These are phyloP conservation scores for Elsinoe perseae DNA, from an alignment of 2,329 filamentous ascomycete species.

Conservation along the genomic window DNA sequence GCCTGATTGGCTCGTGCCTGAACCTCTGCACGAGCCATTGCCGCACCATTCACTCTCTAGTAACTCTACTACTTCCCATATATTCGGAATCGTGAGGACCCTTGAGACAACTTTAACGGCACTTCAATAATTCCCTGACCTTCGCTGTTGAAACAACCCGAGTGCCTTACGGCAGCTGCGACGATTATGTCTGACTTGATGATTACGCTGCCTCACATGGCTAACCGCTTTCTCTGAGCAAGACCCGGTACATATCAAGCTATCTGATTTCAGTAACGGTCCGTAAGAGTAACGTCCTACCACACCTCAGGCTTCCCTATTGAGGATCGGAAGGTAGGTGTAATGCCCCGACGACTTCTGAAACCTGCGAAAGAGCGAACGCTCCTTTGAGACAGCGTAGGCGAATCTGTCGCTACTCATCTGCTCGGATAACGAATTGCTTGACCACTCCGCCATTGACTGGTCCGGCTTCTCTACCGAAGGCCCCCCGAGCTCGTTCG, in stretches of 20 bases:
- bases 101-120: conserved; percentile 13
- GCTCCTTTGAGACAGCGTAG: not conserved
- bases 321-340: not conserved
- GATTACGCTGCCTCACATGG: not conserved
- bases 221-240: not conserved
- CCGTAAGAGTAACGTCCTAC: not conserved
- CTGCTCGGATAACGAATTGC: not conserved
- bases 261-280: not conserved
- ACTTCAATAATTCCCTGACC: not conserved
- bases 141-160: not conserved
- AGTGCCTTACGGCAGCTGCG: not conserved
- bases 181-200: conserved; percentile 6
- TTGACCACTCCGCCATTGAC: not conserved
- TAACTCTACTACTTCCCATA: not conserved
- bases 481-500: not conserved
- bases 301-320: not conserved
- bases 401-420: not conserved
- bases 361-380: not conserved
- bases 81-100: not conserved
- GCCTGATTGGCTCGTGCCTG: conserved; percentile 13
- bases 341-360: not conserved
- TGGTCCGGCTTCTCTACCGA: not conserved
- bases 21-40: not conserved
- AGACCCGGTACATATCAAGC: not conserved
- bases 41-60: not conserved